Conservation (phyloP, 257 asterid species). For the Haberlea rhodopensis region DNA sequence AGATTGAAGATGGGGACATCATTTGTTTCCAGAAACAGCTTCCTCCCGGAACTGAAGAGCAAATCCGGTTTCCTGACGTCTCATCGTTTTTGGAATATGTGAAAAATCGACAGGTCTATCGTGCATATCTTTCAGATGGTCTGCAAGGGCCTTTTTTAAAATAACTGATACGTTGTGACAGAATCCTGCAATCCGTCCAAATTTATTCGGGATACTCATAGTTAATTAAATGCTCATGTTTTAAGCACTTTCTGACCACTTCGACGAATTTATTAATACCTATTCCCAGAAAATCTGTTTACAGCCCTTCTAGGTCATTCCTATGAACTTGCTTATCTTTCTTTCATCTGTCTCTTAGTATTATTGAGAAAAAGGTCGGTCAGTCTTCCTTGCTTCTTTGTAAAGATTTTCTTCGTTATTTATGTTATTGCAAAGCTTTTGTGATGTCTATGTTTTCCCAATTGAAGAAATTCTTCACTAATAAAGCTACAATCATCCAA, state of each 20-base stretch:
- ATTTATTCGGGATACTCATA: neutral
- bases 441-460: neutral
- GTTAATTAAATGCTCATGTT: neutral
- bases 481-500: neutral
- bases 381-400: neutral
- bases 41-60: conserved; percentile 59
- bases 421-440: neutral
- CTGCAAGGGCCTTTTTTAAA: neutral
- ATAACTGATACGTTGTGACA: neutral
- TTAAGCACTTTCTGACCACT: neutral
- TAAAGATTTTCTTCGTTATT: conserved; percentile 13
- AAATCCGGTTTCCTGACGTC: conserved; percentile 70
- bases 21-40: conserved; percentile 85
- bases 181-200: neutral
- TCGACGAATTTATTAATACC: neutral
- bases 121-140: conserved; percentile 12
- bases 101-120: conserved; percentile 84
- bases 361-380: neutral
- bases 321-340: neutral
- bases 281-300: neutral
- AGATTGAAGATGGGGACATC: conserved; percentile 99
- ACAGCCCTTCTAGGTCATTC: neutral
- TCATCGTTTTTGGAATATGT: conserved; percentile 88
- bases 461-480: neutral
- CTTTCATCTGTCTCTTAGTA: neutral